Base-by-base conservation (phyloP, 2,329 filamentous ascomycete genomes). In the Apiospora phragmitis region DNA sequence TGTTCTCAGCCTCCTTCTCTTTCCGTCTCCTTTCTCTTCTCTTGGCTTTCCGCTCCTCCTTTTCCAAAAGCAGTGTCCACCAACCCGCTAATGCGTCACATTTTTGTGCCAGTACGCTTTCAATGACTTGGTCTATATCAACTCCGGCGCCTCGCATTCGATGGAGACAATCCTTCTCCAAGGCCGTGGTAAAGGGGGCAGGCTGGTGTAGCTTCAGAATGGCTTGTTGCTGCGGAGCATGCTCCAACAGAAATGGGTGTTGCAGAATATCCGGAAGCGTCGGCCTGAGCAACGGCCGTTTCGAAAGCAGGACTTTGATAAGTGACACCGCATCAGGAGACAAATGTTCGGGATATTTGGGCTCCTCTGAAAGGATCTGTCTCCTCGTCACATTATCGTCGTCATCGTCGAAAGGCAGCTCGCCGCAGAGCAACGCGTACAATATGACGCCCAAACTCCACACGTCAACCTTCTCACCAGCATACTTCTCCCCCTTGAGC, bases 401-500 rank as follows among this genome's bases (percentile, higher is more conserved):
- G 79, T 99, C 96, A 74, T 98, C 96, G 81, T 99, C 96, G 77
- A 97, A 99, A 0, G 96, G 96, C 51, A 99, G 86, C 81, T 96
- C 94, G 70, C 94, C 94, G 73, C 92, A 94, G 35, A 97, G 84
- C 71, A 97, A 83, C 67, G 94, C 93, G 78, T 95, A 96, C 1
- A 96, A 85, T 72, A 97, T 96, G 70, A 97, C 92, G 16, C 94
- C 93, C 74, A 97, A 80, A 77, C 94, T 96, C 94, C 94, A 99
- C 5, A 99, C 94, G 78, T 99, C 96, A 67, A 99, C 95, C 84
- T 98, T 98, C 84, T 98, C 94, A 35, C 94, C 95, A 0, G 95
- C 96, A 79, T 99, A 99, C 81, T 97, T 98, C 81, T 99, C 96
- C 49, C 95, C 96, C 81, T 96, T 97, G 51, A 99, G 87, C 96